These are phyloP conservation scores for Sisymbrium irio DNA, from an alignment of 345 rosid species.

Conservation along the genomic window DNA sequence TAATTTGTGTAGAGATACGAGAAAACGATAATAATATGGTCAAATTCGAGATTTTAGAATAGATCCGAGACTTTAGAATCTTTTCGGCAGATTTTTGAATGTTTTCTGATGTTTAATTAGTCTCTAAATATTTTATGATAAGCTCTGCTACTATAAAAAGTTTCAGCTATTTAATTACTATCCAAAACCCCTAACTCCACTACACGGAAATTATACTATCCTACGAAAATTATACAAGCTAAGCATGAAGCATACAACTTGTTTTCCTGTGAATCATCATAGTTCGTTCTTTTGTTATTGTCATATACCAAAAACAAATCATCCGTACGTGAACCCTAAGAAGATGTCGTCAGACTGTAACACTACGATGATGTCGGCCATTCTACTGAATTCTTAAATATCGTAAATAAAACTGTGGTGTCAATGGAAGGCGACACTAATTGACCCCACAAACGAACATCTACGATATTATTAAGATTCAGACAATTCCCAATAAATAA, in stretches of 20 bases:
- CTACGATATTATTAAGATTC: background rate
- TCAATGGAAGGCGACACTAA: background rate
- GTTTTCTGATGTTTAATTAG: too few relatives aligned
- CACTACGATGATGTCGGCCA: conserved; percentile 33
- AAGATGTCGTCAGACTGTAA: background rate
- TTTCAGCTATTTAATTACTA: too few relatives aligned
- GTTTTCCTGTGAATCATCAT: background rate
- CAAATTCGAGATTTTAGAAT: too few relatives aligned
- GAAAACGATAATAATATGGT: too few relatives aligned
- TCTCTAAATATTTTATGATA: too few relatives aligned
- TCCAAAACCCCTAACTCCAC: too few relatives aligned
- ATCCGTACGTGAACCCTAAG: background rate
- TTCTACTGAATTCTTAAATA: background rate
- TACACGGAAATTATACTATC: too few relatives aligned
- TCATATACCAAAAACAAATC: background rate
- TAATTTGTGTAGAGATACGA: too few relatives aligned
- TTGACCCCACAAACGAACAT: conserved; percentile 11
- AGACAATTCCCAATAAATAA: background rate
- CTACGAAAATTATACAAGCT: background rate
- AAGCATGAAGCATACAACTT: background rate
- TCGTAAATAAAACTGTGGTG: background rate
- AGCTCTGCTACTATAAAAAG: too few relatives aligned
- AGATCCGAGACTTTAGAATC: too few relatives aligned
- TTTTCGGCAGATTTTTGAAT: too few relatives aligned
- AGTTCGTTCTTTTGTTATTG: background rate